Evolutionary conservation across 148 eudicot species (phyloP).

Genomic region (Beta vulgaris): DNA sequence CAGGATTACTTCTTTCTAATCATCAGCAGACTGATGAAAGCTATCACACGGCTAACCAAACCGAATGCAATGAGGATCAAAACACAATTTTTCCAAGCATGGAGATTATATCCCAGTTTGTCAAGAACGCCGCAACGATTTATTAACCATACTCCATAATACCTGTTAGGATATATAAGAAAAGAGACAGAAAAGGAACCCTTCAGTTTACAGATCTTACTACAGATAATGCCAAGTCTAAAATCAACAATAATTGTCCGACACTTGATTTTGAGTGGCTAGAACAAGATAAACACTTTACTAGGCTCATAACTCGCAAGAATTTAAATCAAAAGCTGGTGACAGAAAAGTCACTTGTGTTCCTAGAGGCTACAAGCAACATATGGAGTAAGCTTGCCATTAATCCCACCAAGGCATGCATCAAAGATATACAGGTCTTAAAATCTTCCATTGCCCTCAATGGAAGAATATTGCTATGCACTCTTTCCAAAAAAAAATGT

Average conservation of each 20-base stretch:
- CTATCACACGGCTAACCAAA: slow-evolving; percentile 41
- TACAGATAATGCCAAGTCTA: background rate
- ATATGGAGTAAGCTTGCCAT: too few relatives aligned
- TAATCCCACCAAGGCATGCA: too few relatives aligned
- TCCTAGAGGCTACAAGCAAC: too few relatives aligned
- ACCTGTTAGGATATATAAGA: slow-evolving; percentile 52
- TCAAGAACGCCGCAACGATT: slow-evolving; percentile 56
- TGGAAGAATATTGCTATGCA: too few relatives aligned
- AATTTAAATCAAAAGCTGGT: too few relatives aligned
- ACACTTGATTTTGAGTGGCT: too few relatives aligned
- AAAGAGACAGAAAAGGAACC: background rate
- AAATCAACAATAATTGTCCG: too few relatives aligned
- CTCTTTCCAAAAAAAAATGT: too few relatives aligned
- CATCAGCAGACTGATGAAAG: slow-evolving; percentile 51
- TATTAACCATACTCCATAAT: slow-evolving; percentile 66
- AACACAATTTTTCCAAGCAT: slow-evolving; percentile 42
- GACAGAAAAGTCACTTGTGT: too few relatives aligned
- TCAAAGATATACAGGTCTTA: too few relatives aligned
- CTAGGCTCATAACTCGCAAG: background rate
- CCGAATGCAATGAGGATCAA: slow-evolving; percentile 40
- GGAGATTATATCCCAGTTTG: slow-evolving; percentile 40
- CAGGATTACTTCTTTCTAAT: slow-evolving; percentile 40
- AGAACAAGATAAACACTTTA: background rate
- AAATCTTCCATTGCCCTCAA: too few relatives aligned
- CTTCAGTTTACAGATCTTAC: background rate